These are phyloP conservation scores for Lipomyces sp. DNA, from an alignment of 805 yeast genomes.

Conservation along the genomic window DNA sequence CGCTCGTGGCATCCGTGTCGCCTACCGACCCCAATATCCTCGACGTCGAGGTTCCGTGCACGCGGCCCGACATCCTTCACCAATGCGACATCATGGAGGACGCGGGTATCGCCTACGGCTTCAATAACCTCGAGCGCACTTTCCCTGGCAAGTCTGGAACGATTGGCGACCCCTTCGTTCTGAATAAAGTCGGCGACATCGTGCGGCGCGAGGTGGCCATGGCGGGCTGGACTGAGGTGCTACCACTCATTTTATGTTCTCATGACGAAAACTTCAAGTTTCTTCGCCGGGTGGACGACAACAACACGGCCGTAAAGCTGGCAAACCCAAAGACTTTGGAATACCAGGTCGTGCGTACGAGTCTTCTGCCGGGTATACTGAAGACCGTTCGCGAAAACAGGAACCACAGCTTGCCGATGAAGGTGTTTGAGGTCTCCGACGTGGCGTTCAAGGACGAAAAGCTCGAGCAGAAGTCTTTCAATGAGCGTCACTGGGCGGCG, in stretches of 20 bases:
- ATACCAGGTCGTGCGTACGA: constrained; percentile 96
- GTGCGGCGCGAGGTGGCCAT: constrained; percentile 87
- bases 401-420: constrained; percentile 90
- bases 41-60: constrained; percentile 77
- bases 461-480: constrained; percentile 83
- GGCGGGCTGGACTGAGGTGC: constrained; percentile 92
- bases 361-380: constrained; percentile 87
- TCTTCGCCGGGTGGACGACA: constrained; percentile 70
- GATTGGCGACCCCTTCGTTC: constrained; percentile 82
- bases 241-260: constrained; percentile 93
- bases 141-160: constrained; percentile 73
- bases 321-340: constrained; percentile 96
- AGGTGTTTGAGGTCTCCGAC: constrained; percentile 94
- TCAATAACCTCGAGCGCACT: constrained; percentile 78
- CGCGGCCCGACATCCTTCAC: constrained; percentile 93
- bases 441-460: constrained; percentile 77
- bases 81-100: constrained; percentile 99
- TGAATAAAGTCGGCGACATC: constrained; percentile 88
- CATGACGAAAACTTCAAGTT: constrained; percentile 95
- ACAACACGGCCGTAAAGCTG: constrained; percentile 75
- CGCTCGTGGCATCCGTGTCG: constrained; percentile 61
- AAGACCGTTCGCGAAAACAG: constrained; percentile 95
- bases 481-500: constrained; percentile 94
- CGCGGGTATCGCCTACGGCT: constrained; percentile 94
- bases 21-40: constrained; percentile 48